phyloP scores from a whole-genome alignment of 768 basidiomycete species.

The Leccinellum luteum region DNA sequence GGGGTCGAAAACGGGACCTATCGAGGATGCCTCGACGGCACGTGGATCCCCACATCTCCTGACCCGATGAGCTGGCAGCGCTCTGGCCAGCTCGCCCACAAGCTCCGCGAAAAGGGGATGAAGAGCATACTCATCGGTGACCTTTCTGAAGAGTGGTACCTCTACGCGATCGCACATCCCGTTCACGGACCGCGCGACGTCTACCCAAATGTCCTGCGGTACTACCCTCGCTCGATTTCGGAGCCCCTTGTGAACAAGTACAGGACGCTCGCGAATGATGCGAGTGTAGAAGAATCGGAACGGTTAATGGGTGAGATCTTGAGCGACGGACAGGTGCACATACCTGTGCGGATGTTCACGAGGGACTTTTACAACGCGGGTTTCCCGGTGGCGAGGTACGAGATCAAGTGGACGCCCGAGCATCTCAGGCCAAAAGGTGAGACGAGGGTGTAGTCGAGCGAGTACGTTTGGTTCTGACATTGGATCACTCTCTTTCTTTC shows the following conservation, averaged over 20 bases:
- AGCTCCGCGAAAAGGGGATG: conserved; percentile 55
- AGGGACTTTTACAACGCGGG: conserved; percentile 53
- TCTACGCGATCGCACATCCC: conserved; percentile 70
- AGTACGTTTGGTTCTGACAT: background rate
- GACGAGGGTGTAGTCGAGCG: background rate
- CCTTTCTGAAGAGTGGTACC: conserved; percentile 72
- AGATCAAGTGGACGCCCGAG: conserved; percentile 68
- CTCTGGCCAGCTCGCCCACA: conserved; percentile 53
- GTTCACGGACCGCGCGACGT: conserved; percentile 51
- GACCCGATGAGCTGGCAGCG: conserved; percentile 71
- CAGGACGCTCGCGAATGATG: conserved; percentile 37
- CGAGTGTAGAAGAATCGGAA: conserved; percentile 41
- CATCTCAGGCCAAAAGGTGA: conserved; percentile 53
- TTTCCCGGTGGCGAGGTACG: conserved; percentile 68
- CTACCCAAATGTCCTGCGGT: conserved; percentile 55
- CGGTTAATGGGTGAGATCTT: conserved; percentile 58
- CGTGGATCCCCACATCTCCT: conserved; percentile 53
- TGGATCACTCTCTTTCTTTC: background rate
- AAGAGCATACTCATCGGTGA: conserved; percentile 65
- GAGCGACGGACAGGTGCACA: conserved; percentile 62
- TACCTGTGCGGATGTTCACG: conserved; percentile 61
- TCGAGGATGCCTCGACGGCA: conserved; percentile 59
- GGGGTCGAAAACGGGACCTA: conserved; percentile 60
- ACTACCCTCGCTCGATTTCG: conserved; percentile 52
- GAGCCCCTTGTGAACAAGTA: conserved; percentile 46